Conservation (phyloP, 2,329 filamentous ascomycete genomes). For the Diaporthe helianthi region DNA sequence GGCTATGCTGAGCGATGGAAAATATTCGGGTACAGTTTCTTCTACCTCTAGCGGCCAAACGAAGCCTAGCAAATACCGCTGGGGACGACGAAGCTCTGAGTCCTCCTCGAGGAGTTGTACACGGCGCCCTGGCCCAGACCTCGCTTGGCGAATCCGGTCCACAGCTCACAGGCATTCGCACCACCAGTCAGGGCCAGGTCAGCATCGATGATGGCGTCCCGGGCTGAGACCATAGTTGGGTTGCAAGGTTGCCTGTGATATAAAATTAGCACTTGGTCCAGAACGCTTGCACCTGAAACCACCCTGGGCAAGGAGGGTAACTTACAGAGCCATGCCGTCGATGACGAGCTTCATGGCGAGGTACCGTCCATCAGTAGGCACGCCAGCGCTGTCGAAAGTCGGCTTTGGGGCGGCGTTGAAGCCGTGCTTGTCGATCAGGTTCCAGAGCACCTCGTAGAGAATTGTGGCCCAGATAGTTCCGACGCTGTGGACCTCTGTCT, state of each 20-base stretch:
- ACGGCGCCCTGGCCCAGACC: constrained; percentile 54
- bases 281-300: no score
- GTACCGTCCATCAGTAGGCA: constrained; percentile 61
- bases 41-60: no score
- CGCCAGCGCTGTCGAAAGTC: constrained; percentile 48
- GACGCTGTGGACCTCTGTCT: constrained; percentile 53
- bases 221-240: constrained; percentile 59
- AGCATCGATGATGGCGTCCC: constrained; percentile 63
- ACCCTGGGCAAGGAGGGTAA: background rate
- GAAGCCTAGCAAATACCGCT: constrained; percentile 36
- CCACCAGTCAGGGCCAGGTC: constrained; percentile 59
- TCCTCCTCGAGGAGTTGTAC: constrained; percentile 41
- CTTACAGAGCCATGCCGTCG: constrained; percentile 56
- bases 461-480: constrained; percentile 60
- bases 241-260: constrained; percentile 58
- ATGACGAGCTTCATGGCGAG: constrained; percentile 60
- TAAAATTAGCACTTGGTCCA: no score
- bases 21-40: background rate
- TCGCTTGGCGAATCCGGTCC: constrained; percentile 63
- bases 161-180: constrained; percentile 58
- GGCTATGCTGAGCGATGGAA: background rate
- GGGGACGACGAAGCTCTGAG: constrained; percentile 44
- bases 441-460: constrained; percentile 65
- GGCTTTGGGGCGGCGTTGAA: constrained; percentile 54
- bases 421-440: constrained; percentile 62